These are phyloP conservation scores for Chlamydomonas eustigma DNA, from an alignment of 139 green algal species.

Conservation along the genomic window DNA sequence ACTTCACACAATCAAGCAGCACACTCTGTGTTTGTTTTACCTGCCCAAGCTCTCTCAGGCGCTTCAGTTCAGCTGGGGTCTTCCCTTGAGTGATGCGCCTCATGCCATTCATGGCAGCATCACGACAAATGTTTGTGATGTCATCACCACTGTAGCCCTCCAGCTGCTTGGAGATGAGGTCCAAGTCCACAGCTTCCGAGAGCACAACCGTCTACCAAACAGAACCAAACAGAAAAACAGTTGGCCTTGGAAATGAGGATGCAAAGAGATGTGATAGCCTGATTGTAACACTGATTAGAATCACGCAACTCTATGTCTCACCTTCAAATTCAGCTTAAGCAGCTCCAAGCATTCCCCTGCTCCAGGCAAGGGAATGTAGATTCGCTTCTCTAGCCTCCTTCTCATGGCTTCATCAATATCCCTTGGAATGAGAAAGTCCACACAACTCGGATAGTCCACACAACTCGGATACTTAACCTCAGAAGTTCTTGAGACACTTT, in stretches of 20 bases:
- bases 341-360: slow-evolving; percentile 68
- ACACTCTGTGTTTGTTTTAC: too few species aligned
- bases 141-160: slow-evolving; percentile 88
- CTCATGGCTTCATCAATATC: slow-evolving; percentile 85
- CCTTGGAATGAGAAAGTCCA: slow-evolving; percentile 83
- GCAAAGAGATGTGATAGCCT: not conserved
- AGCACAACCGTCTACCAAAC: not conserved
- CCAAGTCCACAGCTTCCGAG: slow-evolving; percentile 54
- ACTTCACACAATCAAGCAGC: too few species aligned
- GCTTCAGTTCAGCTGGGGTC: slow-evolving; percentile 64
- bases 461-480: too few species aligned
- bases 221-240: not conserved
- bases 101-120: slow-evolving; percentile 90
- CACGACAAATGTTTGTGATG: slow-evolving; percentile 86
- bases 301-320: not conserved
- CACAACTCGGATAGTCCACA: too few species aligned
- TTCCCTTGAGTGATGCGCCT: slow-evolving; percentile 70
- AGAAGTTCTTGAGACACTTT: too few species aligned
- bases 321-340: slow-evolving; percentile 79
- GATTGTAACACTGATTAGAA: not conserved
- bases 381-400: slow-evolving; percentile 88
- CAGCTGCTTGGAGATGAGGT: slow-evolving; percentile 53
- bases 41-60: slow-evolving; percentile 45
- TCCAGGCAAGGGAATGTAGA: slow-evolving; percentile 90
- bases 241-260: not conserved